phyloP scores from a whole-genome alignment of 2,329 filamentous ascomycete species.

The Aureobasidium namibiae region DNA sequence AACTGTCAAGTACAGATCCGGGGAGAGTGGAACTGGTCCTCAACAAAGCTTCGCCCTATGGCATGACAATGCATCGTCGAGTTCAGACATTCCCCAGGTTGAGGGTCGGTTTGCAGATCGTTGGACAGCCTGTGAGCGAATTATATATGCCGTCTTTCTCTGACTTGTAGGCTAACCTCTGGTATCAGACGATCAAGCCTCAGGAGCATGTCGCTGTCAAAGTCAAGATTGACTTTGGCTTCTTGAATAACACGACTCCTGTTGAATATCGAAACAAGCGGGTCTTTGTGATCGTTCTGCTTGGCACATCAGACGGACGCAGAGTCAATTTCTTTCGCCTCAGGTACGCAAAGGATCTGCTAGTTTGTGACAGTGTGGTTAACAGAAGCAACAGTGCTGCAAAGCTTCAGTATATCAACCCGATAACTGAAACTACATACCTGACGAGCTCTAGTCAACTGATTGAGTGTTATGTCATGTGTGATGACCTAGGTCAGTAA shows the following conservation, averaged over 20 bases:
- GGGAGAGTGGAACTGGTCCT: conserved; percentile 68
- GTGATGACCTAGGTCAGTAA: conserved; percentile 66
- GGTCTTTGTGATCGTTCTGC: conserved; percentile 65
- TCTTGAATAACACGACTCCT: conserved; percentile 56
- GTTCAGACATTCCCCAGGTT: conserved; percentile 65
- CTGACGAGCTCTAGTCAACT: conserved; percentile 47
- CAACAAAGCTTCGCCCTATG: conserved; percentile 76
- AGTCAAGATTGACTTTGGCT: conserved; percentile 60
- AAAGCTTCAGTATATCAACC: conserved; percentile 54
- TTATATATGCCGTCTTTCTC: background rate
- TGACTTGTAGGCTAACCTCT: conserved; percentile 18
- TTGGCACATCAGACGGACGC: conserved; percentile 59
- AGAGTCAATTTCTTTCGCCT: conserved; percentile 61
- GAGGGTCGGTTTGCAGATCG: conserved; percentile 45
- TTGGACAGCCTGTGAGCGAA: conserved; percentile 38
- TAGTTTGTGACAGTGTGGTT: background rate
- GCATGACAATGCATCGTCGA: conserved; percentile 56
- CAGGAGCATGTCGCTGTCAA: conserved; percentile 47
- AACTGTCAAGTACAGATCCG: conserved; percentile 58
- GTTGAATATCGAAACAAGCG: conserved; percentile 55
- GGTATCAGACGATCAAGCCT: conserved; percentile 21
- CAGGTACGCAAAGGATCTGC: conserved; percentile 32
- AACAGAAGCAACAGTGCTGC: conserved; percentile 44
- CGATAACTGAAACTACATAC: conserved; percentile 51
- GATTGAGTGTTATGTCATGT: conserved; percentile 65